Evolutionary conservation across 1,284 basidiomycete genomes (phyloP), one percentile per base, ranked within the genome.

Genomic region (Microstroma glucosiphilum): DNA sequence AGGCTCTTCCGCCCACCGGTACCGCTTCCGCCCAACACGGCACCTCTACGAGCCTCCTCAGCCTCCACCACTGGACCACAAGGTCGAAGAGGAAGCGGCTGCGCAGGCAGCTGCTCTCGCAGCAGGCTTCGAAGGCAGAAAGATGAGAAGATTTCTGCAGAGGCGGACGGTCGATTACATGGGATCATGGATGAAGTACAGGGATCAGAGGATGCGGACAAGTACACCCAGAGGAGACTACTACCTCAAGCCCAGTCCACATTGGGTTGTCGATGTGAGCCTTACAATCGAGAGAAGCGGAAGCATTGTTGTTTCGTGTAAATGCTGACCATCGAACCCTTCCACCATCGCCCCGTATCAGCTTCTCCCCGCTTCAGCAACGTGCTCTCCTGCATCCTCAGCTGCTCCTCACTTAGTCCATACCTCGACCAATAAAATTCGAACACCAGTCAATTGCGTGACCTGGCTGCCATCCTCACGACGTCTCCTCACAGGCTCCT

Each of bases 391-490:
- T 1, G 90, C 91, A 1, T 94, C 91, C 0, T 96, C 92, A 0
- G 83, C 96, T 59, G 92, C 92, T 75, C 93, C 92, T 51, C 92
- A 92, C 77, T 96, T 96, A 72, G 89, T 96, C 12, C 96, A 98
- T 79, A 97, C 93, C 0, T 94, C 92, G 6, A 96, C 93, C 57
- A 98, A 98, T 84, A 98, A 98, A 82, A 92, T 97, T 69, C 85
- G 92, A 59, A 96, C 91, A 82, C 93, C 94, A 0, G 92, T 97
- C 57, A 94, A 97, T 70, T 89, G 93, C 40, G 93, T 96, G 25
- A 86, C 87, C 73, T 98, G 93, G 92, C 96, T 92, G 37, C 94
- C 94, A 0, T 94, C 97, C 81, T 91, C 88, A 51, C 85, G 94
- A 25, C 87, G 94, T 6, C 84, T 97, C 30, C 82, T 98, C 53